Evolutionary conservation across 805 yeast species (phyloP).

Genomic region (Tetrapisispora fleetii): DNA sequence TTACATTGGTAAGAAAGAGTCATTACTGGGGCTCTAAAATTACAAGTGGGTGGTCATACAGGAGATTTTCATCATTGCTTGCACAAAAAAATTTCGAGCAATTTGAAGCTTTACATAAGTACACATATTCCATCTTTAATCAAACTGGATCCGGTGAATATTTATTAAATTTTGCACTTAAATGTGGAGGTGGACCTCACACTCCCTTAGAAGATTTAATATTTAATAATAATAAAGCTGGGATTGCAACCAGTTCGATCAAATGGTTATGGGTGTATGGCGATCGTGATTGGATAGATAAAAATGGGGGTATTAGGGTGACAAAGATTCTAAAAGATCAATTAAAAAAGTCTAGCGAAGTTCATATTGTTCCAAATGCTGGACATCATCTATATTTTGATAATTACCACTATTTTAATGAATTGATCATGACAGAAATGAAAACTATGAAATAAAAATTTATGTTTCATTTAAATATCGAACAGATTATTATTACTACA

Average conservation of each 20-base stretch:
- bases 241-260: conserved; percentile 40
- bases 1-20: conserved; percentile 61
- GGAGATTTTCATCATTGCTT: conserved; percentile 60
- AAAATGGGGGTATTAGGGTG: conserved; percentile 31
- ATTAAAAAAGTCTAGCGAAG: conserved; percentile 22
- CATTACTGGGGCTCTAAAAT: conserved; percentile 79
- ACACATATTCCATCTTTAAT: conserved; percentile 76
- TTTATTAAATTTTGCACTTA: conserved; percentile 69
- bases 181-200: conserved; percentile 88
- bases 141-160: conserved; percentile 91
- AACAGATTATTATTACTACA: no score
- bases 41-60: conserved; percentile 80
- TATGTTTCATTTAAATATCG: no score
- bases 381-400: conserved; percentile 81
- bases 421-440: not conserved
- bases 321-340: conserved; percentile 19
- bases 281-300: conserved; percentile 60
- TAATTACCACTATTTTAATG: conserved; percentile 30
- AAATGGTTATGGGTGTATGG: conserved; percentile 83
- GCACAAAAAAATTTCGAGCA: conserved; percentile 20
- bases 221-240: conserved; percentile 5
- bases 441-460: not conserved
- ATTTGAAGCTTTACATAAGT: conserved; percentile 51
- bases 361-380: conserved; percentile 40
- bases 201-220: conserved; percentile 44